Conservation (phyloP, 441 rosid genomes). For the Mallotus japonicus region DNA sequence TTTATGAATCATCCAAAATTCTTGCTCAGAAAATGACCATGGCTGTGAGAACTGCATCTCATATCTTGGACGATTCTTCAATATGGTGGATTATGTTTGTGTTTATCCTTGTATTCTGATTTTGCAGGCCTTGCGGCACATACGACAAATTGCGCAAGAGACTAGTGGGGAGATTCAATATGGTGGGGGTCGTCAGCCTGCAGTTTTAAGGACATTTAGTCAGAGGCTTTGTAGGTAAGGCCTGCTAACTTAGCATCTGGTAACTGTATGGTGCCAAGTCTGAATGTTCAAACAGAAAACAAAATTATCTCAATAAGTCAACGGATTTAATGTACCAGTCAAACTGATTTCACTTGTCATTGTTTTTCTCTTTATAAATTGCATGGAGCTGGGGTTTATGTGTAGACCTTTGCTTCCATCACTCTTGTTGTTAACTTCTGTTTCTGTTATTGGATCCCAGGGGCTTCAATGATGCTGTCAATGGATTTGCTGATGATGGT, state of each 20-base stretch:
- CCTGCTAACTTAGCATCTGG: not conserved
- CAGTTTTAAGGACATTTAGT: slow-evolving; percentile 87
- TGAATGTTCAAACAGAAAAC: not conserved
- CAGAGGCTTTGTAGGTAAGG: slow-evolving; percentile 81
- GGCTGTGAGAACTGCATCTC: slow-evolving; percentile 51
- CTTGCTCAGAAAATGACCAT: slow-evolving; percentile 91
- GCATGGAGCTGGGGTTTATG: not conserved
- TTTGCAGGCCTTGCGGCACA: slow-evolving; percentile 70
- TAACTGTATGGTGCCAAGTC: not conserved
- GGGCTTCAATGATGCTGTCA: slow-evolving; percentile 95
- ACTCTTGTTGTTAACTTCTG: not conserved
- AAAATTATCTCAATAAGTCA: not conserved
- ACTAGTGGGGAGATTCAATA: slow-evolving; percentile 88
- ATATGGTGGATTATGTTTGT: slow-evolving; percentile 6
- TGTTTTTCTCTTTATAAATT: not conserved
- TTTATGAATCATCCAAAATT: slow-evolving; percentile 83
- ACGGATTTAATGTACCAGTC: not conserved
- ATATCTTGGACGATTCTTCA: not conserved
- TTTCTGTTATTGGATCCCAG: slow-evolving; percentile 36
- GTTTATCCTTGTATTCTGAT: not conserved
- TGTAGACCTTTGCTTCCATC: not conserved
- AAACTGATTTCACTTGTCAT: slow-evolving; percentile 1
- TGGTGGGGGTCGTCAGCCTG: slow-evolving; percentile 91
- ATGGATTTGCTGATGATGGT: slow-evolving; percentile 90
- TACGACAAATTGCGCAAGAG: slow-evolving; percentile 90